A percentile compares a stretch with the other conserved stretches of the same genome.
Evolutionary conservation across 768 basidiomycete species (phyloP).

Genomic region (Saitozyma podzolica): DNA sequence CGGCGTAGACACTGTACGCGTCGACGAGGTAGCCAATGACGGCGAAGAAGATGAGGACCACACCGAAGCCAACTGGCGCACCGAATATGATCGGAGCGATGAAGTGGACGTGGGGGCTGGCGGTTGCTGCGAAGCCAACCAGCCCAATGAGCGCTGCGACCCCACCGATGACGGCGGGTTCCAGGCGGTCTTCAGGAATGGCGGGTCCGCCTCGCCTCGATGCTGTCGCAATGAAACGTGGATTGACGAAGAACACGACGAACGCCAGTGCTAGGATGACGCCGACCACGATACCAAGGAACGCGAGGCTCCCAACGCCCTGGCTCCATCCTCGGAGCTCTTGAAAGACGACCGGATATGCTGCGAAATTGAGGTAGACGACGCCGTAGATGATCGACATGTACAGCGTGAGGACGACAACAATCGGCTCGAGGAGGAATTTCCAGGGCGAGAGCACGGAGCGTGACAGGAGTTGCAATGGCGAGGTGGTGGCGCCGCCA

Average conservation of each 20-base stretch:
- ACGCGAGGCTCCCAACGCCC: constrained; percentile 51
- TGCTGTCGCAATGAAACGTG: constrained; percentile 22
- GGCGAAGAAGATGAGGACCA: constrained; percentile 64
- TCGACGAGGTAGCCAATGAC: constrained; percentile 67
- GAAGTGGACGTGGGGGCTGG: constrained; percentile 58
- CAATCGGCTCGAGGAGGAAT: constrained; percentile 50
- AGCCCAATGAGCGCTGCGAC: constrained; percentile 39
- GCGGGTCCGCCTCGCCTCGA: no score
- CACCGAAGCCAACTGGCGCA: constrained; percentile 64
- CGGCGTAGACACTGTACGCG: constrained; percentile 63
- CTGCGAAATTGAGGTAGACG: constrained; percentile 40
- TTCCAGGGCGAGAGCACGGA: constrained; percentile 43
- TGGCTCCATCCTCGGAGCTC: constrained; percentile 51
- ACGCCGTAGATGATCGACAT: constrained; percentile 18
- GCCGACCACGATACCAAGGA: constrained; percentile 45
- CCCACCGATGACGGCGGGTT: constrained; percentile 36
- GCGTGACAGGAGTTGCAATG: constrained; percentile 32
- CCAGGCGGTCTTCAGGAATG: no score
- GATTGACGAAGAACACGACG: constrained; percentile 42
- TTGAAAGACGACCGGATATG: constrained; percentile 53
- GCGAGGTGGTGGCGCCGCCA: constrained; percentile 19
- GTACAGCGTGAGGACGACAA: constrained; percentile 17
- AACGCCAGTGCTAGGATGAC: constrained; percentile 31
- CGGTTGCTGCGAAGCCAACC: constrained; percentile 35
- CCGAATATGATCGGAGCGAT: constrained; percentile 65